A percentile compares a stretch with the other conserved stretches of the same genome.
These are phyloP conservation scores for Hortiboletus campestris DNA, from an alignment of 768 basidiomycete species.

Conservation along the genomic window DNA sequence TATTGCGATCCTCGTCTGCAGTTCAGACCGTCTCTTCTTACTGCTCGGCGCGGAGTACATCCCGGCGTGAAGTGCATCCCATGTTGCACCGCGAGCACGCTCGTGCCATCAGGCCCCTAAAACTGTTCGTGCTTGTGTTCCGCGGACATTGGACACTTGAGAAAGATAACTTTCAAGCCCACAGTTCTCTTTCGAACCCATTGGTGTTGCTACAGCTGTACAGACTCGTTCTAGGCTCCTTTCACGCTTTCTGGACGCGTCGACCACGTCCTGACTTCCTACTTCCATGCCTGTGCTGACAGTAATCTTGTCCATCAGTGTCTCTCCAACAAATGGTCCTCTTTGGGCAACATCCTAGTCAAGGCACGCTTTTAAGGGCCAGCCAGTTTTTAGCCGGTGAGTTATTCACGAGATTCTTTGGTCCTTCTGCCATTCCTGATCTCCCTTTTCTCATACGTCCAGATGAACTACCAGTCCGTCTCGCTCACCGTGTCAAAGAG, in stretches of 20 bases:
- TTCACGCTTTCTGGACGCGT: background rate
- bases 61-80: background rate
- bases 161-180: background rate
- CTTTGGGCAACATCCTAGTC: conserved; percentile 93
- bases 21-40: no score
- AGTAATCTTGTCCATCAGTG: conserved; percentile 46
- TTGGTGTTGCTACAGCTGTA: background rate
- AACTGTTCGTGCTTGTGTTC: background rate
- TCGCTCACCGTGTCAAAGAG: conserved; percentile 95
- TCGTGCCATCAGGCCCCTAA: background rate
- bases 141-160: background rate
- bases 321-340: conserved; percentile 97
- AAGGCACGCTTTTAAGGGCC: conserved; percentile 91
- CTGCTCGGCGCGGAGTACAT: background rate
- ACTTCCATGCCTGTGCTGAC: conserved; percentile 5
- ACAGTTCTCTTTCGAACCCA: background rate
- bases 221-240: no score
- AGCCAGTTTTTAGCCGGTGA: conserved; percentile 83
- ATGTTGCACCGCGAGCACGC: background rate
- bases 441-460: background rate
- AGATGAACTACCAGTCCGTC: conserved; percentile 93
- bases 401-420: conserved; percentile 11
- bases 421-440: background rate
- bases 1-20: background rate
- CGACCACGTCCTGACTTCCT: background rate